Base-by-base conservation (phyloP, 495 filamentous ascomycete genomes). In the Amphirosellinia nigrospora region DNA sequence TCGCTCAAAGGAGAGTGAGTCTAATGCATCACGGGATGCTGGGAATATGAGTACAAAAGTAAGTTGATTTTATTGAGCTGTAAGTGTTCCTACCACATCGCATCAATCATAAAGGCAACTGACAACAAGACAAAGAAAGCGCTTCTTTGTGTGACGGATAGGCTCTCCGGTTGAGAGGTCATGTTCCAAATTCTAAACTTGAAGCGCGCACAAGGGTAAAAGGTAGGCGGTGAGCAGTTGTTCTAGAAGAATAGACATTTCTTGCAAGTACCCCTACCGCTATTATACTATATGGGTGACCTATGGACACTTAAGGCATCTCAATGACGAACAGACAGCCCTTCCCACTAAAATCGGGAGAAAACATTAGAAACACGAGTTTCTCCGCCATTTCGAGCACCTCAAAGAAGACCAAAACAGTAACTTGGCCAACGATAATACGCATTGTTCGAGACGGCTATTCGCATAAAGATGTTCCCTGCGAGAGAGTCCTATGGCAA, bases 361-460 rank as follows among this genome's bases (percentile, higher is more conserved):
- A 6, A 65, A 39, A 15, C 19, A 41, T 30, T 16, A 59, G 65
- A 60, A 55, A 68, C 30, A 50, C 4, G 3, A 30, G 41, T 30
- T 41, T 50, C 66, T n/a, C 66, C 55, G 55, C 53, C 41, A n/a
- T 58, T 68, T 60, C 50, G 30, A 60, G 26, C 41, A 11, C 38
- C n/a, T 60, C n/a, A 66, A 66, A 68, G 50, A 39, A 53, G 11
- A 15, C 13, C 1, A 1, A 13, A 19, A 10, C 3, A 10, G 15
- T 28, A 58, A 11, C 0, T 32, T 43, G 48, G 52, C 3, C n/a
- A 19, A 26, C 11, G 28, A 67, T 67, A 46, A 45, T 67, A 16
- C 39, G 15, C 38, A 45, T 67, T 58, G 64, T 67, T 66, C 64
- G 64, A 66, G 64, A 67, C 28, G 64, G 15, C 2, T n/a, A n/a